phyloP scores from a whole-genome alignment of 2,329 filamentous ascomycete species.

The Epichloe scottii region DNA sequence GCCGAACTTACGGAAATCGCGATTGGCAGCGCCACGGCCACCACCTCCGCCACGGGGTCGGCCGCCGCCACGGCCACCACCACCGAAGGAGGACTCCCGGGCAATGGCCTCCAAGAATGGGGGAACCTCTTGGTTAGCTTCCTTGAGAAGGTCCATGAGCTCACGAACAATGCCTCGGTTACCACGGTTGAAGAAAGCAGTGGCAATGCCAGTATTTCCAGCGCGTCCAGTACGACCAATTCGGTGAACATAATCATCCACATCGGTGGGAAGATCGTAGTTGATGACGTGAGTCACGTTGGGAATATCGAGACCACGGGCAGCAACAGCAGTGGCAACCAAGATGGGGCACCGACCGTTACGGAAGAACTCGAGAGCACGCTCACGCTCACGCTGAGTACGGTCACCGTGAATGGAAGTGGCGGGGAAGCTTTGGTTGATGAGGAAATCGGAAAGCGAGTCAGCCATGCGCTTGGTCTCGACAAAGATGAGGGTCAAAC shows the following conservation, averaged over 20 bases:
- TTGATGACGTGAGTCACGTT: conserved; percentile 97
- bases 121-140: conserved; percentile 95
- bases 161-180: conserved; percentile 97
- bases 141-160: conserved; percentile 93
- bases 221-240: conserved; percentile 99
- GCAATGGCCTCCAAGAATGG: conserved; percentile 93
- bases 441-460: conserved; percentile 91
- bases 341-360: conserved; percentile 91
- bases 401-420: conserved; percentile 98
- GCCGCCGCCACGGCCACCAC: conserved; percentile 51
- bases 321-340: conserved; percentile 92
- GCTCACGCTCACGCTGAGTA: conserved; percentile 97
- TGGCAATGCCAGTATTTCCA: conserved; percentile 95
- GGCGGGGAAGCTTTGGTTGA: conserved; percentile 96
- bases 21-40: conserved; percentile 60
- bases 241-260: conserved; percentile 97
- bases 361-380: conserved; percentile 94
- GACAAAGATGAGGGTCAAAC: conserved; percentile 93
- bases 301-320: conserved; percentile 81
- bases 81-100: conserved; percentile 79
- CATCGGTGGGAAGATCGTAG: conserved; percentile 97
- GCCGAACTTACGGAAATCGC: conserved; percentile 78
- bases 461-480: conserved; percentile 99
- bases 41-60: conserved; percentile 42
- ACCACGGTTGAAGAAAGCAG: conserved; percentile 98